phyloP scores from a whole-genome alignment of 1,284 basidiomycete species.

The Sanguinoderma infundibulare region DNA sequence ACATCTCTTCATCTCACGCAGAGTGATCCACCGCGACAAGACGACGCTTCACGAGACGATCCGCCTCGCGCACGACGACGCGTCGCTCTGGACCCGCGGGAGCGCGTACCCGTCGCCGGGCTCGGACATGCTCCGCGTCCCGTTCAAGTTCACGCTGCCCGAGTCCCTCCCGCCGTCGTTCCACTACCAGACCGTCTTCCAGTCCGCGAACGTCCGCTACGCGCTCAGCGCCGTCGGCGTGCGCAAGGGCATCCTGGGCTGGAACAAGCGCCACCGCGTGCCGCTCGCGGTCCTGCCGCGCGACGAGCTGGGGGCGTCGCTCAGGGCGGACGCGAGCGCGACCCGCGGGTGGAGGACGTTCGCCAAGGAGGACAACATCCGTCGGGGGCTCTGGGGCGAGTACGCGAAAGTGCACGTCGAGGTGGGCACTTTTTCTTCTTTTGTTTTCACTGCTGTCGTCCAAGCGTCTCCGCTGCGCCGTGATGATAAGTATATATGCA shows the following conservation, averaged over 20 bases:
- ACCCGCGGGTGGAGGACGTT: slow-evolving; percentile 11
- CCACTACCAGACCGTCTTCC: slow-evolving; percentile 7
- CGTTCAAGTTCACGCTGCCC: slow-evolving; percentile 29
- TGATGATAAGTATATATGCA: no score
- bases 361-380: slow-evolving; percentile 16
- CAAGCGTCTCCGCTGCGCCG: no score
- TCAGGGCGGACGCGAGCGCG: not conserved
- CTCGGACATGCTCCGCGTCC: slow-evolving; percentile 25
- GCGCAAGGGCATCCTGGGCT: slow-evolving; percentile 18
- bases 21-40: not conserved
- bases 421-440: no score
- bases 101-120: slow-evolving; percentile 21
- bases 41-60: not conserved
- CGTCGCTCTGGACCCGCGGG: slow-evolving; percentile 28
- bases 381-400: slow-evolving; percentile 29
- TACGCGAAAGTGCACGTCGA: slow-evolving; percentile 23
- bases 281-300: slow-evolving; percentile 26
- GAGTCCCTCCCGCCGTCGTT: slow-evolving; percentile 28
- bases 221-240: slow-evolving; percentile 25
- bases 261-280: slow-evolving; percentile 18
- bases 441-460: no score
- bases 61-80: slow-evolving; percentile 14
- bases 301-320: slow-evolving; percentile 14
- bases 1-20: not conserved
- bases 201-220: slow-evolving; percentile 18